Conservation (phyloP, 805 yeast genomes). For the Wickerhamiella slavikovae region DNA sequence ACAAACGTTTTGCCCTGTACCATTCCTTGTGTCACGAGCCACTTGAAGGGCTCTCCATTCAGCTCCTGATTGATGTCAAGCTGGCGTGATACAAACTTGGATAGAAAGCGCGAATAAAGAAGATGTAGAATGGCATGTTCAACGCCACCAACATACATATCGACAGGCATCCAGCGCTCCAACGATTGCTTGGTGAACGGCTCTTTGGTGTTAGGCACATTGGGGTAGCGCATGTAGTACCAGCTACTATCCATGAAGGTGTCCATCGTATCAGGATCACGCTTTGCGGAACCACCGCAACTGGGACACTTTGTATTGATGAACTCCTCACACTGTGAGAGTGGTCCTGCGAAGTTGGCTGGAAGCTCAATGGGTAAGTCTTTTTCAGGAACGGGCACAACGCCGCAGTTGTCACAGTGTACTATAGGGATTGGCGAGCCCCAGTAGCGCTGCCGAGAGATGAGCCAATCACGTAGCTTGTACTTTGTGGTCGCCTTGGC, state of each 20-base stretch:
- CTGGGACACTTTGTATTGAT: constrained; percentile 60
- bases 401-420: constrained; percentile 71
- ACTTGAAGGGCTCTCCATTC: constrained; percentile 62
- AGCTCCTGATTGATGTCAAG: constrained; percentile 48
- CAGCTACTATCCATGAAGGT: constrained; percentile 96
- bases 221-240: constrained; percentile 77
- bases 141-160: constrained; percentile 81
- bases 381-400: constrained; percentile 78
- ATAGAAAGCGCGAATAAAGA: constrained; percentile 64
- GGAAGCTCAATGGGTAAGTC: constrained; percentile 76
- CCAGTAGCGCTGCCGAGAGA: constrained; percentile 91
- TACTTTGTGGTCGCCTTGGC: constrained; percentile 35
- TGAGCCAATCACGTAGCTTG: constrained; percentile 79
- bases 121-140: constrained; percentile 93
- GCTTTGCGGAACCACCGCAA: constrained; percentile 44
- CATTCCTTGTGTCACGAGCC: constrained; percentile 89
- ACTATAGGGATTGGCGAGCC: constrained; percentile 96
- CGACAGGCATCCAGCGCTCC: constrained; percentile 50
- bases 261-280: constrained; percentile 98
- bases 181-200: constrained; percentile 38
- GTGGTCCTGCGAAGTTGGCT: constrained; percentile 36
- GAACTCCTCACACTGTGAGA: constrained; percentile 46
- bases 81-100: constrained; percentile 50
- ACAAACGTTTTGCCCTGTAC: constrained; percentile 77
- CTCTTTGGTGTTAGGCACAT: constrained; percentile 34